Evolutionary conservation across 2,329 filamentous ascomycete species (phyloP).

Genomic region (Fusarium sp.): DNA sequence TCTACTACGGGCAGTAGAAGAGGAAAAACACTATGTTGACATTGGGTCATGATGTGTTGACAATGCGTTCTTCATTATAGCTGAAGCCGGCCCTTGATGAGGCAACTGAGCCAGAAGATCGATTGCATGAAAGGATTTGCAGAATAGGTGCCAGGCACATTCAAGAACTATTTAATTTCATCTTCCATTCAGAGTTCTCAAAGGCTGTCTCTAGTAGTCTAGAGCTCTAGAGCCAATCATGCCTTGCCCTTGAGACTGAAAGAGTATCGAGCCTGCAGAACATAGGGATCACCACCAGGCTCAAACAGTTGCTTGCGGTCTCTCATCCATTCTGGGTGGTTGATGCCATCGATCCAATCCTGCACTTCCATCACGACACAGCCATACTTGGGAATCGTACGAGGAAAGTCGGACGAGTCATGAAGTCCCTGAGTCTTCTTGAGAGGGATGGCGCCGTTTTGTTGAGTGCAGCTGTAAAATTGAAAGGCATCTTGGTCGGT

Average conservation of each 20-base stretch:
- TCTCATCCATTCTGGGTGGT: conserved; percentile 88
- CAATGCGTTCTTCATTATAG: no score
- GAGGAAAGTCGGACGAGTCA: conserved; percentile 65
- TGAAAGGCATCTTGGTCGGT: conserved; percentile 90
- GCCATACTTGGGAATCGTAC: conserved; percentile 79
- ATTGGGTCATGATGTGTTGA: no score
- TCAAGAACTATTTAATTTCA: no score
- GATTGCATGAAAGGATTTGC: neutral
- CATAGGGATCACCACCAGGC: conserved; percentile 70
- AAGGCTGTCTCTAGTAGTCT: neutral
- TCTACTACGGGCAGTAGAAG: no score
- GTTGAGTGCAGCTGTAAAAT: conserved; percentile 84
- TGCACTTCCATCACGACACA: conserved; percentile 93
- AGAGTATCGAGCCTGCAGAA: conserved; percentile 71
- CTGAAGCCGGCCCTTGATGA: no score
- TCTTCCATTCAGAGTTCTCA: neutral
- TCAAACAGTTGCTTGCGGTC: conserved; percentile 69
- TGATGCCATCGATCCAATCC: conserved; percentile 95
- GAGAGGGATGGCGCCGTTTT: conserved; percentile 77
- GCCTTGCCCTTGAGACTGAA: conserved; percentile 63
- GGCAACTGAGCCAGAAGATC: no score
- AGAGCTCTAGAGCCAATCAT: neutral
- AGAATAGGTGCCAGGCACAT: neutral
- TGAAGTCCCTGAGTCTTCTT: conserved; percentile 77
- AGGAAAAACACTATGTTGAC: no score